Conservation (phyloP, 2,329 filamentous ascomycete genomes). For the Periconia sp. region DNA sequence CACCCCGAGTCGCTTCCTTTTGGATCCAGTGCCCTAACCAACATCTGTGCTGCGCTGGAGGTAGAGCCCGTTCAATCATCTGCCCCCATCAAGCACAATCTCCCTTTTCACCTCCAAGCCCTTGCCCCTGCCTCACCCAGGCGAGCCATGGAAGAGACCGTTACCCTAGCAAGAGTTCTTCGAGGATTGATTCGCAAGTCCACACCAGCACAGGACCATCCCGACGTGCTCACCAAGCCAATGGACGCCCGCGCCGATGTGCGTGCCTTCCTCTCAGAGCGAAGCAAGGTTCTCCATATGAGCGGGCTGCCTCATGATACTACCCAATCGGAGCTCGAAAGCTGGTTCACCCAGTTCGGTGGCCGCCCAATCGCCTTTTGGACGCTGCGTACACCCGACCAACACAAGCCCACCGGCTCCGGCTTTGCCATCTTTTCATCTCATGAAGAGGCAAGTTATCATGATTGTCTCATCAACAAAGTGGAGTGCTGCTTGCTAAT, state of each 20-base stretch:
- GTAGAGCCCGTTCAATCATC: conserved; percentile 97
- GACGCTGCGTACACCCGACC: conserved; percentile 95
- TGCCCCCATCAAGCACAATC: conserved; percentile 97
- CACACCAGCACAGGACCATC: conserved; percentile 88
- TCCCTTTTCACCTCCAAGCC: conserved; percentile 96
- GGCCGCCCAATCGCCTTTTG: conserved; percentile 98
- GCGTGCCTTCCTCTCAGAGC: conserved; percentile 89
- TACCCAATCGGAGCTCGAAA: conserved; percentile 96
- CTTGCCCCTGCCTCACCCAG: conserved; percentile 92
- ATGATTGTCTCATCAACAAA: background rate
- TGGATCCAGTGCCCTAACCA: conserved; percentile 90
- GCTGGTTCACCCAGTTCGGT: conserved; percentile 99
- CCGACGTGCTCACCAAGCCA: conserved; percentile 89
- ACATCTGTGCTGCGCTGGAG: conserved; percentile 97
- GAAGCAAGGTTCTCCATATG: conserved; percentile 98
- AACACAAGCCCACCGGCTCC: conserved; percentile 98
- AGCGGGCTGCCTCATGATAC: conserved; percentile 96
- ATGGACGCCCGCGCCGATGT: conserved; percentile 98
- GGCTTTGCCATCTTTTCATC: conserved; percentile 99
- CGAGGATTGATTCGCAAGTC: conserved; percentile 94
- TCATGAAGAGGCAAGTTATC: conserved; percentile 83
- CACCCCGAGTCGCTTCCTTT: conserved; percentile 97
- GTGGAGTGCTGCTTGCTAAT: background rate
- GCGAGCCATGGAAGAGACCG: conserved; percentile 95
- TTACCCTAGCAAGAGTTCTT: conserved; percentile 89